These are phyloP conservation scores for Aspergillus fumigatus DNA, from an alignment of 2,329 filamentous ascomycete species.

Conservation along the genomic window DNA sequence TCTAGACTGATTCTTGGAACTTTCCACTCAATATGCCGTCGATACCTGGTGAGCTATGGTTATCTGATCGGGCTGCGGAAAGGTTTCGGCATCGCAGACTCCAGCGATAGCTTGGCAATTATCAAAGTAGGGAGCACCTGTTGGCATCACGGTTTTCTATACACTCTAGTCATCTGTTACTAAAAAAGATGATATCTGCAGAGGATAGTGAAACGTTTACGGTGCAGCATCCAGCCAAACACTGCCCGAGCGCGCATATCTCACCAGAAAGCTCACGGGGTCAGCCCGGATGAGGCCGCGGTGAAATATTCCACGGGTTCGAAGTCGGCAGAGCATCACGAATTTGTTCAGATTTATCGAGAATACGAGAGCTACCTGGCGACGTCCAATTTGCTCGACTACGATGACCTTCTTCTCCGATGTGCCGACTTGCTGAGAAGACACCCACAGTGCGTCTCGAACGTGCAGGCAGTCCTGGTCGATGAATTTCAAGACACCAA, in stretches of 20 bases:
- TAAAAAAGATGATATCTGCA: conserved; percentile 17
- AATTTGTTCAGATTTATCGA: conserved; percentile 63
- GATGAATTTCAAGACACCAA: conserved; percentile 99
- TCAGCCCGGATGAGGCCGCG: conserved; percentile 43
- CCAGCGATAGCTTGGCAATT: conserved; percentile 71
- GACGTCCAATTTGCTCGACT: conserved; percentile 80
- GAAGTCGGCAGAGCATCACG: conserved; percentile 53
- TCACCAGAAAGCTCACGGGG: conserved; percentile 54
- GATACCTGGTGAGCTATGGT: conserved; percentile 81
- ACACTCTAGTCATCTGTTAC: neutral
- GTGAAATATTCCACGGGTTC: conserved; percentile 28
- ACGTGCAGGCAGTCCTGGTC: conserved; percentile 85
- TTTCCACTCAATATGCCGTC: conserved; percentile 86
- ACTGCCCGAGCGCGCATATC: conserved; percentile 72
- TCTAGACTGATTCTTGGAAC: conserved; percentile 80
- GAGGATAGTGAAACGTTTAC: conserved; percentile 73
- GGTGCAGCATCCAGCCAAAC: conserved; percentile 64
- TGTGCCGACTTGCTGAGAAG: conserved; percentile 73
- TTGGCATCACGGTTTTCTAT: neutral
- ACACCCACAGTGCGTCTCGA: conserved; percentile 76
- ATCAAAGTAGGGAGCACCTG: conserved; percentile 48
- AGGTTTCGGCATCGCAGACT: conserved; percentile 88
- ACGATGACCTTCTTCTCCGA: conserved; percentile 82
- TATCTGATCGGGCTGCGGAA: conserved; percentile 74
- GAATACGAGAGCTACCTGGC: conserved; percentile 75